Conservation (phyloP, 495 filamentous ascomycete species). For the Penicillium bovifimosum region DNA sequence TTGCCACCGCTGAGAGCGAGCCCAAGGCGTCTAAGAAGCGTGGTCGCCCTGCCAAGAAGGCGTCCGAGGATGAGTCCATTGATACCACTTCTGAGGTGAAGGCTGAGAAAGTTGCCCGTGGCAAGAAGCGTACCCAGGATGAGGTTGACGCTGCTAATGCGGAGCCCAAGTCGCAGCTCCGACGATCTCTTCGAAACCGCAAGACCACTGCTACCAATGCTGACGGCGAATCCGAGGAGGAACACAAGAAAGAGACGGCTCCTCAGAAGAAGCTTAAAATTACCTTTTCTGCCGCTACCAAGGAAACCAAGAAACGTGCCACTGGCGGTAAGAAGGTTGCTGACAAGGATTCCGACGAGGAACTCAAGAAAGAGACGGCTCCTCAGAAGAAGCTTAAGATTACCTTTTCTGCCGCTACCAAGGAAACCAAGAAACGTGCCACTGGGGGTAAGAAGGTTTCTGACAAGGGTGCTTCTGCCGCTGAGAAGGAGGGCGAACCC, state of each 20-base stretch:
- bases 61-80: background rate
- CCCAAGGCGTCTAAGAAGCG: conserved; percentile 15
- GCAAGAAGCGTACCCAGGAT: background rate
- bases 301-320: no score
- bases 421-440: background rate
- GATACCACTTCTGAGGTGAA: background rate
- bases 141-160: background rate
- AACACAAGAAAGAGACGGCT: no score
- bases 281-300: no score
- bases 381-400: no score
- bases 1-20: background rate
- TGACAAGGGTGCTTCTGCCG: background rate
- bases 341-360: no score
- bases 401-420: background rate
- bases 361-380: no score
- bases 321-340: no score
- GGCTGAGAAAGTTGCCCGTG: background rate
- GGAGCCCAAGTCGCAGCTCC: background rate
- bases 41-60: conserved; percentile 30
- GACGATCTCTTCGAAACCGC: background rate
- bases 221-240: background rate
- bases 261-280: no score
- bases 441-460: background rate
- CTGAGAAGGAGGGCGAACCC: background rate
- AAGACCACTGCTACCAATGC: background rate